Base-by-base conservation (phyloP, 202 grass and related monocot species). In the Carex sylvatica region DNA sequence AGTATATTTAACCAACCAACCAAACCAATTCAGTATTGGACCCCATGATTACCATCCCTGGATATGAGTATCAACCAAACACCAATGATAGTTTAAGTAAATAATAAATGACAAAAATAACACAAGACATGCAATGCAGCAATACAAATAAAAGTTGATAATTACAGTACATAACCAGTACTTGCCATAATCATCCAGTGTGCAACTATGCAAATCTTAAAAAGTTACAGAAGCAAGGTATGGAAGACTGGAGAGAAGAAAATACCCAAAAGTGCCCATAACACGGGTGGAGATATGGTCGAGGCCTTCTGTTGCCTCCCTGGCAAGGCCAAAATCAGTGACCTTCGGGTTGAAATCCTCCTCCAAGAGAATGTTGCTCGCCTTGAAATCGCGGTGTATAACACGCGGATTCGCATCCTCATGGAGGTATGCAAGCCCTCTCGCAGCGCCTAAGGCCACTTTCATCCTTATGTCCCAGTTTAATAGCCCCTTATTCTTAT, bases 191-290 rank as follows among this genome's bases (percentile, higher is more conserved):
- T 23, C 36, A 74, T 73, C 20, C 53, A 33, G 54, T 62, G 75
- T 84, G 35, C 54, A 79, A 40, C 42, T 84, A 77, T 16, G 13
- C 9, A 54, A 54, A 78, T 31, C 10, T 49, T 52, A 77, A n/a
- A 9, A 62, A 75, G 11, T 81, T 23, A 53, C 38, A 66, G 40
- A 14, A 67, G 13, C 26, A 36, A 20, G 28, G 15, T 49, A 64
- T 69, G 24, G 53, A 47, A 80, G 8, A 65, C 22, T 63, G 56
- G 24, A 52, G n/a, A 58, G 54, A 83, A 79, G 70, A 65, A 80
- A 42, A 8, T 96, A 99, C 96, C 96, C 96, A 82, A 99, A 99
- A 80, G 93, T 99, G 80, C 96, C 93, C 96, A 99, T 96, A 38
- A 99, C 96, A 38, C 89, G 90, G 68, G 96, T 99, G 28, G 91